Base-by-base conservation (phyloP, 768 basidiomycete species). In the Leccinum sublutescens region DNA sequence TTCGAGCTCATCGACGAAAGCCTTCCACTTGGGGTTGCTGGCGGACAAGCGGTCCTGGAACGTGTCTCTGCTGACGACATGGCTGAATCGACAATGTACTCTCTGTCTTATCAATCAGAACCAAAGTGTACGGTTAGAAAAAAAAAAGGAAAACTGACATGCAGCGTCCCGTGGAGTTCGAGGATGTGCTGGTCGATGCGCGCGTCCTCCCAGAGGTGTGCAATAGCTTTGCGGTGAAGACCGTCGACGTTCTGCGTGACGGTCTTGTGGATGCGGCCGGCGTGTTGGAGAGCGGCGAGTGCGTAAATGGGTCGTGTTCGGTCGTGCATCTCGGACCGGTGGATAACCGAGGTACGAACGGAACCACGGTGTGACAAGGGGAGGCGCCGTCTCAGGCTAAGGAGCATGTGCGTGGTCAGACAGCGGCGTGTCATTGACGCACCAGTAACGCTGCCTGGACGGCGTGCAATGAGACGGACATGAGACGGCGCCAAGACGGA, bases 211-310 rank as follows among this genome's bases (percentile, higher is more conserved):
- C 72, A 76, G 60, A 81, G 79, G 69, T 75, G 74, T 34, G 73
- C 57, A n/a, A 90, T 74, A 7, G 93, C 91, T 74, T 91, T 93
- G 54, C 86, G 86, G 68, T 98, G 95, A 9, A 98, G 82, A 3
- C 94, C 95, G 67, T 98, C 96, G n/a, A 98, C 95, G 64, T 91
- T 91, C 73, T 88, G 89, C 0, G 96, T 98, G 61, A 98, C 85
- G 33, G 95, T 71, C 27, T 77, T 75, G 21, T 80, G 73, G 19
- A 91, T 77, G 53, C 85, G 73, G 3, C 80, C 82, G 9, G 88
- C 74, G 63, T 91, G 78, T 66, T 92, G 88, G 50, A 97, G 77
- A 2, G 94, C 92, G 5, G 91, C 88, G 27, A 98, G 76, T 9
- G 91, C 88, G 65, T 84, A 91, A 70, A 27, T 98, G 96, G 0